phyloP scores from a whole-genome alignment of 2,329 filamentous ascomycete genomes.

The Alternaria postmessia region DNA sequence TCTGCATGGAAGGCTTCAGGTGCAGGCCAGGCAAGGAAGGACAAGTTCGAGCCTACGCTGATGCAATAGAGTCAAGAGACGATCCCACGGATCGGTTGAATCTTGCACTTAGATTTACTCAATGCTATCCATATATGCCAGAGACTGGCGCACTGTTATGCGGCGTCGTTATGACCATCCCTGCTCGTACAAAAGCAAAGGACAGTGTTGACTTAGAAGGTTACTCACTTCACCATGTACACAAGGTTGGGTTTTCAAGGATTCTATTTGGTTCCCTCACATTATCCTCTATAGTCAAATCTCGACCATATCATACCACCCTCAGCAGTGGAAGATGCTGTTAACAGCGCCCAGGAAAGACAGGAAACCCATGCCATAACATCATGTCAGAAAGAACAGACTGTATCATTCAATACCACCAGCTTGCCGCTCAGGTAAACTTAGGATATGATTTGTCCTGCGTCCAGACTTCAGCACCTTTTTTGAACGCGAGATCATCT shows the following conservation, averaged over 20 bases:
- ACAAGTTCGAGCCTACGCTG: slow-evolving; percentile 43
- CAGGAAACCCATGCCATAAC: background rate
- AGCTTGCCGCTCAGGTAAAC: background rate
- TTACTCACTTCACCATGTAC: background rate
- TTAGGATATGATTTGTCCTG: background rate
- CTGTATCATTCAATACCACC: background rate
- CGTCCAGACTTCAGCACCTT: background rate
- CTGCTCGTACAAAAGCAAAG: background rate
- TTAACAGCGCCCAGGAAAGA: background rate
- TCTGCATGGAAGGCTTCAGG: slow-evolving; percentile 94
- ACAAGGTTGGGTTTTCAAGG: background rate
- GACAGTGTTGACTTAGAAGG: background rate
- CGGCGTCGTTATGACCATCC: background rate
- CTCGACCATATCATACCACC: background rate
- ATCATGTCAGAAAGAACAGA: background rate
- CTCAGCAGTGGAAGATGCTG: background rate
- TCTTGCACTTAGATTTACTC: background rate
- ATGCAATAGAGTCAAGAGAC: slow-evolving; percentile 37
- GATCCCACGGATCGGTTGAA: slow-evolving; percentile 22
- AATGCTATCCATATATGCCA: background rate
- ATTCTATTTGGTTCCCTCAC: background rate
- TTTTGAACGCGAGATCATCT: background rate
- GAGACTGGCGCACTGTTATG: background rate
- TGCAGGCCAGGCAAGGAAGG: slow-evolving; percentile 59
- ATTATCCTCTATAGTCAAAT: background rate